Base-by-base conservation (phyloP, 257 asterid species). In the Gentiana straminea region DNA sequence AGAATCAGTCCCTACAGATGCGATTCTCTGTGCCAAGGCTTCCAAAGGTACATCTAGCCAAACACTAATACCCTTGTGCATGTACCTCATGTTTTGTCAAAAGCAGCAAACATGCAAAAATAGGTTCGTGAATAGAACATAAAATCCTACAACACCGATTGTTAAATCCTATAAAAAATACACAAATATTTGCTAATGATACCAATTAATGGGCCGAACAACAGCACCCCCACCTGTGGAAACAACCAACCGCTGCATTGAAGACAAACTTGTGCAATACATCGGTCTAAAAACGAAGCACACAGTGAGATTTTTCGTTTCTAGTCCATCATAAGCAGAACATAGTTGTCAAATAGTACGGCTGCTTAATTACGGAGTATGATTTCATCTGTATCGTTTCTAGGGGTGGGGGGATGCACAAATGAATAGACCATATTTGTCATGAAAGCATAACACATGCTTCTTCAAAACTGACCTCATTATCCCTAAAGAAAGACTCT, bases 161-260 rank as follows among this genome's bases (percentile, higher is more conserved):
- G n/a, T n/a, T n/a, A n/a, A n/a, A n/a, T n/a, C n/a, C n/a, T n/a
- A n/a, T 38, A 50, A 43, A 3, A 15, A 52, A 5, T n/a, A n/a
- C n/a, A n/a, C n/a, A n/a, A n/a, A 49, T 35, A 58, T 64, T 45
- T 68, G 32, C 4, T 44, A 62, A 65, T 56, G 7, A 53, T 91
- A 91, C 97, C 98, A 87, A 80, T 91, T 91, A 64, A 83, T 64
- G 57, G 89, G 86, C 67, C 93, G 94, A 64, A 84, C 74, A 64
- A 91, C 96, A 15, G 94, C 96, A 69, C 96, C 96, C 57, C 98
- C 98, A 57, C 96, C 98, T 0, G 96, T 84, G 68, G 98, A 91
- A 73, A 86, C 77, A 69, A 91, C 89, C 64, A 84, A 62, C 41
- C 76, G 78, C 34, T 75, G 86, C 94, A 78, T 82, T 61, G 54